Evolutionary conservation across 192 early-diverging fungal species (phyloP).

Genomic region (Spizellomyces sp.): DNA sequence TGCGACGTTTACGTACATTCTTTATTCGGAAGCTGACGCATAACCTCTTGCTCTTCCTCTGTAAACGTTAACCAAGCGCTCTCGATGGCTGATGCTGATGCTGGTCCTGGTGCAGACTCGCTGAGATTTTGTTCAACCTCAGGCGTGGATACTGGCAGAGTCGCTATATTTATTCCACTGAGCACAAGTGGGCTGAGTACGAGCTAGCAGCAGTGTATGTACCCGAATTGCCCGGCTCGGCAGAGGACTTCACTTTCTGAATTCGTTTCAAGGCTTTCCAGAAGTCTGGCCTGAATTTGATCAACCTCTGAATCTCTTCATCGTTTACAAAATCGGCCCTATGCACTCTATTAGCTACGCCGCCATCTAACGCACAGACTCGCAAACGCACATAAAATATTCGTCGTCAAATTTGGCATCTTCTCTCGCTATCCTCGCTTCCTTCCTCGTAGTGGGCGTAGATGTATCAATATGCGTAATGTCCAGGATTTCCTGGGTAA

Average conservation of each 20-base stretch:
- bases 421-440: constrained; percentile 68
- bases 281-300: constrained; percentile 72
- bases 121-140: background rate
- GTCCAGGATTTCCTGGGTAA: constrained; percentile 57
- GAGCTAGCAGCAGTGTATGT: too few species aligned
- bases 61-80: constrained; percentile 61
- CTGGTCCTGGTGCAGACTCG: background rate
- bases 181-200: too few species aligned
- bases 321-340: constrained; percentile 80
- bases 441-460: constrained; percentile 52
- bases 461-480: constrained; percentile 51
- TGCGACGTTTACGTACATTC: constrained; percentile 59
- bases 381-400: constrained; percentile 74
- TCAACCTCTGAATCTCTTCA: constrained; percentile 80
- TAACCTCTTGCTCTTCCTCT: constrained; percentile 65
- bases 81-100: constrained; percentile 4
- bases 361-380: background rate
- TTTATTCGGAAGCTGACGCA: constrained; percentile 79
- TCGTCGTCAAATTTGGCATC: constrained; percentile 90
- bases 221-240: constrained; percentile 11
- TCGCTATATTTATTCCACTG: background rate
- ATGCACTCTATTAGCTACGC: background rate
- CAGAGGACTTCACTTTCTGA: constrained; percentile 51
- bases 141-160: background rate
- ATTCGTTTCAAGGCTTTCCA: constrained; percentile 65